Evolutionary conservation across 2,329 filamentous ascomycete species (phyloP), one percentile per base, ranked within the genome.

Genomic region (Mycosphaerella arachidis): DNA sequence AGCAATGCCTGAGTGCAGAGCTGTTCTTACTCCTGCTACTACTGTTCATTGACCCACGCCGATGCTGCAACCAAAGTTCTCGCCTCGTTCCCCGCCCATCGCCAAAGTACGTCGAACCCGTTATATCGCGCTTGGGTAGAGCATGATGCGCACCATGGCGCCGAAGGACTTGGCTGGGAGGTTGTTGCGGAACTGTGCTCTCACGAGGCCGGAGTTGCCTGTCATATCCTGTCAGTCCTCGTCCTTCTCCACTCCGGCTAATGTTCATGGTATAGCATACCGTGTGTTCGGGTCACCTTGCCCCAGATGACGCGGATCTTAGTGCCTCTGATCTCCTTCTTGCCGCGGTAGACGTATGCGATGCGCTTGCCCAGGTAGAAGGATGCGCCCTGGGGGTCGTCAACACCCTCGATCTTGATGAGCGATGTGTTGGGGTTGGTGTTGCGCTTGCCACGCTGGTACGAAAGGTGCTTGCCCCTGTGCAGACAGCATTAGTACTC

Each of bases 331-430:
- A 96, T 86, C 85, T 96, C 91, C 82, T 88, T 92, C 82, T 91
- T 88, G 73, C 88, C 93, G 77, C 92, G 91, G 87, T 97, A 99
- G 81, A 99, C 92, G 81, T 92, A 99, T 79, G 94, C 94, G 79
- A 97, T 87, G 84, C 92, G 92, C 90, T 99, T 99, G 83, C 94
- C 94, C 71, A 91, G 84, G 85, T 99, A 99, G 90, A 97, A 97
- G 87, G 88, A 90, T 81, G 94, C 93, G 77, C 88, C 91, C 75
- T 90, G 84, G 75, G 89, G 86, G 84, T 90, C 86, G 75, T 96
- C 92, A 74, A 97, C 94, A 80, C 93, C 93, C 86, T 99, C 93
- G 76, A 99, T 96, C 88, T 97, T 94, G 83, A 99, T 89, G 82
- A 97, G 85, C 78, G 90, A 85, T 67, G 74, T 74, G 69, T 88